Evolutionary conservation across 768 basidiomycete species (phyloP).

Genomic region (Rossbeevera mucosa): DNA sequence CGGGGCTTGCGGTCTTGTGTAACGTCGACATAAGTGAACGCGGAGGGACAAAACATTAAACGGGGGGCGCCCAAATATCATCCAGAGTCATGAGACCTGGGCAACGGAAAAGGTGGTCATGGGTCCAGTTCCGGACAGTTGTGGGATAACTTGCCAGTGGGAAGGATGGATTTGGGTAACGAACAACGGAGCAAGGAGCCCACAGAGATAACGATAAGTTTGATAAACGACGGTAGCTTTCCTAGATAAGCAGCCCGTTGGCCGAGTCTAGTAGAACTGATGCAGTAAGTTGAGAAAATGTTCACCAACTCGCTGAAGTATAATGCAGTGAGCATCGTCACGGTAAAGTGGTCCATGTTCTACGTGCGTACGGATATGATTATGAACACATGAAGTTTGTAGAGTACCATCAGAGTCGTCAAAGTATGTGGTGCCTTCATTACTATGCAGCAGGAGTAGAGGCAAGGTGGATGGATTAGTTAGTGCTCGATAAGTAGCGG

Average conservation of each 20-base stretch:
- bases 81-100: not conserved
- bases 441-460: not conserved
- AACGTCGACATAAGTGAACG: conserved; percentile 5
- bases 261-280: too few relatives aligned
- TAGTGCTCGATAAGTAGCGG: conserved; percentile 3
- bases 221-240: not conserved
- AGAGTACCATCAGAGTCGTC: not conserved
- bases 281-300: not conserved
- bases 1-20: not conserved
- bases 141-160: conserved; percentile 9
- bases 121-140: not conserved
- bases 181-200: not conserved
- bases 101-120: conserved; percentile 2
- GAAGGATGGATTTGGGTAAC: not conserved
- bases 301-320: not conserved
- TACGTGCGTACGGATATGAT: conserved; percentile 11
- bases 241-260: conserved; percentile 3
- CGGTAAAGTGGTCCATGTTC: conserved; percentile 4
- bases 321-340: too few relatives aligned
- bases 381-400: conserved; percentile 12
- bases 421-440: conserved; percentile 10
- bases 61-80: not conserved
- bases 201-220: not conserved
- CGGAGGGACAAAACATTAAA: not conserved
- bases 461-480: conserved; percentile 13